Evolutionary conservation across 345 rosid genomes (phyloP).

Genomic region (Brassica nigra): DNA sequence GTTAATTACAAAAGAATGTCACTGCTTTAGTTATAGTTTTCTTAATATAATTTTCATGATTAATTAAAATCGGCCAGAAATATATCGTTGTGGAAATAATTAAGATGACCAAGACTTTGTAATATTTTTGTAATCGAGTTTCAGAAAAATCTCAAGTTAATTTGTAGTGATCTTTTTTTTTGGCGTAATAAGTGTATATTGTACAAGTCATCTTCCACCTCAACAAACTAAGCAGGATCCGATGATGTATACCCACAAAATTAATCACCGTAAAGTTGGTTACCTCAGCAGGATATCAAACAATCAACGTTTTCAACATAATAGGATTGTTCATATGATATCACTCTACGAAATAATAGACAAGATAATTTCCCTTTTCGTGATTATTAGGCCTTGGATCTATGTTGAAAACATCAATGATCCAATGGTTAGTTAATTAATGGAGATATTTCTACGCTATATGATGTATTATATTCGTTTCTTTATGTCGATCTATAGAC

Average conservation of each 20-base stretch:
- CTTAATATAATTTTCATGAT: no score
- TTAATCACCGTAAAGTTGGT: not conserved
- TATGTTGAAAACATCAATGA: not conserved
- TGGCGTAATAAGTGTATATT: not conserved
- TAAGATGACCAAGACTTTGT: not conserved
- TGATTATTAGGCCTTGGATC: not conserved
- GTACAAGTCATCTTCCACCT: no score
- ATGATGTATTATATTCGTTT: not conserved
- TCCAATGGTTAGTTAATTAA: not conserved
- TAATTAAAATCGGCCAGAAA: no score
- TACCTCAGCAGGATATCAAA: not conserved
- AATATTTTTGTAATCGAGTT: slow-evolving; percentile 13
- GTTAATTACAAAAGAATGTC: no score
- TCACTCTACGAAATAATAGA: not conserved
- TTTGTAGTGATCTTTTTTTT: not conserved
- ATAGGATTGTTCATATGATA: not conserved
- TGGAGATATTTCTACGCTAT: not conserved
- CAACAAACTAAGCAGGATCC: not conserved
- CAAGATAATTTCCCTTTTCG: not conserved
- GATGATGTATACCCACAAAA: not conserved
- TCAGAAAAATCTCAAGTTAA: not conserved
- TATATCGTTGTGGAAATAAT: not conserved
- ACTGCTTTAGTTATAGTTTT: no score
- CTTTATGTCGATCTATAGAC: not conserved
- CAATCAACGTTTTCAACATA: not conserved